Percentiles rank a stretch among this genome's conserved stretches.
Evolutionary conservation across 139 green algal species (phyloP).

Genomic region (Chlamydomonas eustigma): DNA sequence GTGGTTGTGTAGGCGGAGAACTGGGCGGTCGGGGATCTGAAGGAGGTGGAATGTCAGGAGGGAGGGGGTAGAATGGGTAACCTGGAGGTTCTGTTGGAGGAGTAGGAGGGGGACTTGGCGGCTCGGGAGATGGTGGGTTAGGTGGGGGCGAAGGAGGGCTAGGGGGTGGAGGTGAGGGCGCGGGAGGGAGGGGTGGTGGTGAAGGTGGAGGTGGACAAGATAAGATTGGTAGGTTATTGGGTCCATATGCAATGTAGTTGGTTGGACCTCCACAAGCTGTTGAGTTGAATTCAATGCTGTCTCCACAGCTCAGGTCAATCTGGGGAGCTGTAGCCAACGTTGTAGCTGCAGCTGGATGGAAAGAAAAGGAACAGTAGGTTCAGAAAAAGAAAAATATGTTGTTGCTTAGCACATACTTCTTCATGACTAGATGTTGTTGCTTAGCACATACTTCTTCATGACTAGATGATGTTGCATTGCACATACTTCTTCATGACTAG

Average conservation of each 20-base stretch:
- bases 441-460: too few relatives aligned
- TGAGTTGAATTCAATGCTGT: not conserved
- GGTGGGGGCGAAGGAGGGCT: not conserved
- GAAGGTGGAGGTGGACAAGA: not conserved
- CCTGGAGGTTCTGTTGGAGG: not conserved
- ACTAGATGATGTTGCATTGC: too few relatives aligned
- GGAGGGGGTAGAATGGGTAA: not conserved
- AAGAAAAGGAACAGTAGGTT: too few relatives aligned
- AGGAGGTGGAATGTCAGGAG: too few relatives aligned
- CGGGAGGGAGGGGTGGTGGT: not conserved
- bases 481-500: too few relatives aligned
- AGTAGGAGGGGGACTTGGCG: not conserved
- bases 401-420: too few relatives aligned
- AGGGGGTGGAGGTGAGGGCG: not conserved
- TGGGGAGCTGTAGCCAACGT: not conserved
- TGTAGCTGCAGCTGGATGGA: not conserved
- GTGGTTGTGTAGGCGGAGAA: not conserved
- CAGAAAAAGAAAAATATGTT: too few relatives aligned
- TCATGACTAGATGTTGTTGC: too few relatives aligned
- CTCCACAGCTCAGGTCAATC: not conserved
- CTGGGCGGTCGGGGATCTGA: too few relatives aligned
- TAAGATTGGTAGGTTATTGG: not conserved
- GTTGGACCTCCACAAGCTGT: not conserved
- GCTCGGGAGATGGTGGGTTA: not conserved
- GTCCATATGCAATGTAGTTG: not conserved